Conservation (phyloP, 1,139 yeast genomes). For the Geotrichum carabidarum region DNA sequence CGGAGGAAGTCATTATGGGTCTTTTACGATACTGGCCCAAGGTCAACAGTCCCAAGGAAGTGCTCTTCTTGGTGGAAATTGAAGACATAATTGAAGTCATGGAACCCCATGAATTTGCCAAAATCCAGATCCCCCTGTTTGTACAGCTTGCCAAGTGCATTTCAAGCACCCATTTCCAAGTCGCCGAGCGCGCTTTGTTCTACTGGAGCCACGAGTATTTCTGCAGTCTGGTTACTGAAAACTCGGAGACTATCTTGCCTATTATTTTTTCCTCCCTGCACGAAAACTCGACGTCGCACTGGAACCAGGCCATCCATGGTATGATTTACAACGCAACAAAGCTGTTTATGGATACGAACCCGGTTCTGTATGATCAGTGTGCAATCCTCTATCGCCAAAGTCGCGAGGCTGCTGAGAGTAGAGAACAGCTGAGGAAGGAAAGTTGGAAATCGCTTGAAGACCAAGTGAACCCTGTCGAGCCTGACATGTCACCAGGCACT, state of each 20-base stretch:
- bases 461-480: constrained; percentile 38
- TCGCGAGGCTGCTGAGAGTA: constrained; percentile 58
- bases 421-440: constrained; percentile 56
- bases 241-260: constrained; percentile 87
- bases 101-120: constrained; percentile 91
- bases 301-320: constrained; percentile 92
- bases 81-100: constrained; percentile 96
- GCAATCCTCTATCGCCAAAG: constrained; percentile 78
- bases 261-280: constrained; percentile 86
- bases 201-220: constrained; percentile 96
- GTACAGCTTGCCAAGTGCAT: constrained; percentile 94
- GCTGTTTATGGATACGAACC: constrained; percentile 90
- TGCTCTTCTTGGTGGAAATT: constrained; percentile 89
- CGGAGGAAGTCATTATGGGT: constrained; percentile 95
- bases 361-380: constrained; percentile 89
- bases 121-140: constrained; percentile 88
- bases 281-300: constrained; percentile 59
- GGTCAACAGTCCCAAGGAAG: constrained; percentile 89
- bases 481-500: background rate
- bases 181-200: constrained; percentile 88
- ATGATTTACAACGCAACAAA: constrained; percentile 88
- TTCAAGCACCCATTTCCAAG: constrained; percentile 94
- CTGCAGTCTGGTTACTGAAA: constrained; percentile 80
- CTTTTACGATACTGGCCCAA: constrained; percentile 95
- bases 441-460: constrained; percentile 74